Percentiles rank a stretch among this genome's conserved stretches.
Conservation (phyloP, 1,139 yeast species). For the Pichia sp. region DNA sequence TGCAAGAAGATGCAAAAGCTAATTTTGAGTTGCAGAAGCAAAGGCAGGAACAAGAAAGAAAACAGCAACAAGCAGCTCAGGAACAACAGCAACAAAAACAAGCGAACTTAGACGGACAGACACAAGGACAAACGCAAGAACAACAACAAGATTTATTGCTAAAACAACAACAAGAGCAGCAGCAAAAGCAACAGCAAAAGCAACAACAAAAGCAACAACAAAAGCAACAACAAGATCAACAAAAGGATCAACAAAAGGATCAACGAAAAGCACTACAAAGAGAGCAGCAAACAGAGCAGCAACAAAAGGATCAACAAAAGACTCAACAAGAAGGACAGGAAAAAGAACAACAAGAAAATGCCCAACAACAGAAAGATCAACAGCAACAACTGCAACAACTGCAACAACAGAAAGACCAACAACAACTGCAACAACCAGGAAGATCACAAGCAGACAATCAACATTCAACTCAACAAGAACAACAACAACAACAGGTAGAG, state of each 20-base stretch:
- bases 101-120: neutral
- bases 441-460: no score
- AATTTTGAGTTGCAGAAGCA: neutral
- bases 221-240: neutral
- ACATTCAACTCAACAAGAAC: no score
- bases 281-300: neutral
- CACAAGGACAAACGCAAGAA: slow-evolving; percentile 3
- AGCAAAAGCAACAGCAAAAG: neutral
- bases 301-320: no score
- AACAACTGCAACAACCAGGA: neutral
- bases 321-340: no score
- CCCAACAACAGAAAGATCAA: no score
- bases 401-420: neutral
- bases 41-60: neutral
- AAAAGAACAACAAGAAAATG: no score
- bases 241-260: neutral
- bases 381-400: neutral
- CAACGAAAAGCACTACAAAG: neutral
- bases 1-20: slow-evolving; percentile 1
- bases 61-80: no score
- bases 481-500: no score
- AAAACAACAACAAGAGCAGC: slow-evolving; percentile 1
- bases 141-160: neutral
- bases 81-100: neutral
- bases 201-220: neutral